Evolutionary conservation across 2,329 filamentous ascomycete genomes (phyloP).

Genomic region (Grosmannia clavigera): DNA sequence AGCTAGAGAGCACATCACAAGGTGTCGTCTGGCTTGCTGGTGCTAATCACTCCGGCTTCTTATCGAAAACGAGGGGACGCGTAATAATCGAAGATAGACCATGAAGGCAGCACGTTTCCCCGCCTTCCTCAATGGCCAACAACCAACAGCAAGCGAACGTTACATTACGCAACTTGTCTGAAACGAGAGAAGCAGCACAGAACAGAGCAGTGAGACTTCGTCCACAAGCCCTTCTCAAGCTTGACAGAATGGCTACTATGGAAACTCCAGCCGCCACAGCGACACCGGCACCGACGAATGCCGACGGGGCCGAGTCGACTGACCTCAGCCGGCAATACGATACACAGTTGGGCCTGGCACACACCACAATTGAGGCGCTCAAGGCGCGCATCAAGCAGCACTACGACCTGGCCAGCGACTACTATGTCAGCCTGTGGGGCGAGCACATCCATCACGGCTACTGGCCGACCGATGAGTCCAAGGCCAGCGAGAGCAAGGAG

Average conservation of each 20-base stretch:
- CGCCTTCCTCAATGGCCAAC: not conserved
- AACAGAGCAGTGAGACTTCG: not conserved
- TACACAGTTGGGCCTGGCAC: constrained; percentile 29
- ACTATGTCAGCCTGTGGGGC: constrained; percentile 50
- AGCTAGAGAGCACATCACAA: not conserved
- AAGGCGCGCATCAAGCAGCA: constrained; percentile 48
- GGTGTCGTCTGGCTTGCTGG: not conserved
- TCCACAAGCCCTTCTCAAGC: not conserved
- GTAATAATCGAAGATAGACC: not conserved
- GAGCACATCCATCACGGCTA: constrained; percentile 54
- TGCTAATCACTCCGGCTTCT: not conserved
- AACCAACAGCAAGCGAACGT: too few relatives aligned
- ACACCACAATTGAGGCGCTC: constrained; percentile 34
- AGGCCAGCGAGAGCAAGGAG: constrained; percentile 41
- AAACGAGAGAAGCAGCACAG: not conserved
- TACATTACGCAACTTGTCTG: not conserved
- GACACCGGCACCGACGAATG: constrained; percentile 3
- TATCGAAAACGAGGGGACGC: not conserved
- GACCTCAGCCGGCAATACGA: constrained; percentile 32
- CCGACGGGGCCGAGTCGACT: constrained; percentile 14
- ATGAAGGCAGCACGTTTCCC: not conserved
- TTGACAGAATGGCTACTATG: not conserved
- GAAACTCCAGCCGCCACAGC: not conserved
- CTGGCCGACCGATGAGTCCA: constrained; percentile 34
- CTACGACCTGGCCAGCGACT: constrained; percentile 49